A percentile compares a stretch with the other conserved stretches of the same genome.
Conservation (phyloP, 768 basidiomycete species). For the Boletus vinaceobasis region DNA sequence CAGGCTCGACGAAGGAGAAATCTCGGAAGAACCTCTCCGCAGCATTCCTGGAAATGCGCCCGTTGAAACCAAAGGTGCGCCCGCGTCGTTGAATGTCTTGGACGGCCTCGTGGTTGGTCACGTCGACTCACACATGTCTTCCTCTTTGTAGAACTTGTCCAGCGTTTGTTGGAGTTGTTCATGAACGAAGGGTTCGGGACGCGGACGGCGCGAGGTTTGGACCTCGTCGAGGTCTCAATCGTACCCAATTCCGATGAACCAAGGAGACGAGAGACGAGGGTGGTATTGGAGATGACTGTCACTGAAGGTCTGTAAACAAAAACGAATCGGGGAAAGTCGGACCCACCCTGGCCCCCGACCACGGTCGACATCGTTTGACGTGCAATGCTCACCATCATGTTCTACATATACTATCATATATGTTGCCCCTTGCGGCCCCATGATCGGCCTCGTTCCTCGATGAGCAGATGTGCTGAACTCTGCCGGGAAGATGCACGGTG, state of each 20-base stretch:
- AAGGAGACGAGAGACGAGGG: slow-evolving; percentile 33
- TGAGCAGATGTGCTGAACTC: slow-evolving; percentile 43
- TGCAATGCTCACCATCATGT: background rate
- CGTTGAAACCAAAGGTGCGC: slow-evolving; percentile 20
- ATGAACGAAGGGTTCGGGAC: slow-evolving; percentile 18
- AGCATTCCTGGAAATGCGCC: slow-evolving; percentile 22
- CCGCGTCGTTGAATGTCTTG: too few species aligned
- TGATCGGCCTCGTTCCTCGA: background rate
- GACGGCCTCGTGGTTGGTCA: background rate
- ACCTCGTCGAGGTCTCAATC: slow-evolving; percentile 40
- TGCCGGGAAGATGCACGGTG: slow-evolving; percentile 38
- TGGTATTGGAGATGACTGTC: slow-evolving; percentile 42
- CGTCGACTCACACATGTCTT: background rate
- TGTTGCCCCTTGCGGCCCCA: background rate
- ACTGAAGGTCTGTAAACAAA: slow-evolving; percentile 38
- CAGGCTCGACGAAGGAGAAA: background rate
- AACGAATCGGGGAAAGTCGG: background rate
- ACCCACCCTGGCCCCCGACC: background rate
- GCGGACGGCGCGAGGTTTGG: slow-evolving; percentile 8
- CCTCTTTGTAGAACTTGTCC: slow-evolving; percentile 29
- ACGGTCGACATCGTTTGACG: background rate
- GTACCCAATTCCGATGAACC: slow-evolving; percentile 36
- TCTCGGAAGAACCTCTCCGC: background rate
- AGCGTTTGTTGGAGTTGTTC: slow-evolving; percentile 39
- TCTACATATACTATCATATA: background rate